Evolutionary conservation across 129 eudicot genomes (phyloP).

Genomic region (Flaveria bidentis): DNA sequence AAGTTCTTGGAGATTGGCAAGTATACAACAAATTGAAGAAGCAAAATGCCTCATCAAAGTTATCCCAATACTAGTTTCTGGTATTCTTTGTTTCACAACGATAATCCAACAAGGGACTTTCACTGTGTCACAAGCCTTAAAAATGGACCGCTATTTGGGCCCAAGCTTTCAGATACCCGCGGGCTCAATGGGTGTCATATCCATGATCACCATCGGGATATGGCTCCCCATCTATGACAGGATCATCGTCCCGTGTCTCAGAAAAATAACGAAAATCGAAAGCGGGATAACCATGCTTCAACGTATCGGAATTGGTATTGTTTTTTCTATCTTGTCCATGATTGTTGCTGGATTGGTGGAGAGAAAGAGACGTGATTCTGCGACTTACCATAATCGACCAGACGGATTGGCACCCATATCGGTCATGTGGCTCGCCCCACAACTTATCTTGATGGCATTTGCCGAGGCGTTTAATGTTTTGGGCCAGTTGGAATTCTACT

Average conservation of each 20-base stretch:
- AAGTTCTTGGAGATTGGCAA: slow-evolving; percentile 64
- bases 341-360: slow-evolving; percentile 71
- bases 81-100: slow-evolving; percentile 71
- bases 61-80: slow-evolving; percentile 73
- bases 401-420: slow-evolving; percentile 66
- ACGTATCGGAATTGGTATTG: slow-evolving; percentile 73
- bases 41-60: slow-evolving; percentile 68
- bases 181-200: slow-evolving; percentile 64
- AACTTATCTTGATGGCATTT: slow-evolving; percentile 66
- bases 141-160: slow-evolving; percentile 78
- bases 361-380: slow-evolving; percentile 59
- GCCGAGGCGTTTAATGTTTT: slow-evolving; percentile 82
- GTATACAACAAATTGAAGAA: slow-evolving; percentile 80
- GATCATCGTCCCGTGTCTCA: slow-evolving; percentile 56
- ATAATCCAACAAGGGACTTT: slow-evolving; percentile 78
- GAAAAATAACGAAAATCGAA: slow-evolving; percentile 67
- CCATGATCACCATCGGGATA: slow-evolving; percentile 64
- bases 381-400: slow-evolving; percentile 29
- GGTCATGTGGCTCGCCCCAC: slow-evolving; percentile 87
- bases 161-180: slow-evolving; percentile 73
- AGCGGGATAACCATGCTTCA: slow-evolving; percentile 82
- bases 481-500: slow-evolving; percentile 81
- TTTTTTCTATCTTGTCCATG: slow-evolving; percentile 69
- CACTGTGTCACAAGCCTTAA: slow-evolving; percentile 68
- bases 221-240: slow-evolving; percentile 91